phyloP scores from a whole-genome alignment of 495 filamentous ascomycete genomes.

The Terfezia boudieri region DNA sequence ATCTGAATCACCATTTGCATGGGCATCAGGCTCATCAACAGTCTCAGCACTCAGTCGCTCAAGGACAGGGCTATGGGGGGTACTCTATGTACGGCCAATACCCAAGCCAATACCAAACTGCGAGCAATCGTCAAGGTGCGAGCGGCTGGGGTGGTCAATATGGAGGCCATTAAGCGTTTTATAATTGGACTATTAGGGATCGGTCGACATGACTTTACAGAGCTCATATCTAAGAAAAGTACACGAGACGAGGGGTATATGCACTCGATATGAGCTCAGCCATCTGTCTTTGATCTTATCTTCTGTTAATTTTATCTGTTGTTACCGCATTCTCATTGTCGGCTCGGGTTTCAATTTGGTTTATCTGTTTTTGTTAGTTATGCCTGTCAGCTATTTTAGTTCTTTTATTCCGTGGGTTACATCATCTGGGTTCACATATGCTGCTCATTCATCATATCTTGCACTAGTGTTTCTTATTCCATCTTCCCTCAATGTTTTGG shows the following conservation, averaged over 20 bases:
- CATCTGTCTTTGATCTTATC: neutral
- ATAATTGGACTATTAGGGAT: neutral
- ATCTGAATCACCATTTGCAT: conserved; percentile 17
- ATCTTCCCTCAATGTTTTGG: conserved; percentile 13
- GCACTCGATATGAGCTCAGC: neutral
- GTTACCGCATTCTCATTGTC: conserved; percentile 12
- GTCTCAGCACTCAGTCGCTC: conserved; percentile 12
- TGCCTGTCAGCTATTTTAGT: neutral
- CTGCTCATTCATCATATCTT: neutral
- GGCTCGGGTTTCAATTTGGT: neutral
- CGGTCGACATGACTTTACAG: neutral
- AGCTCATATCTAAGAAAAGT: neutral
- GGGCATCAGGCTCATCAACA: conserved; percentile 8
- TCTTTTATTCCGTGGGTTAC: neutral
- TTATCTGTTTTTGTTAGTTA: neutral
- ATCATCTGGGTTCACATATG: neutral
- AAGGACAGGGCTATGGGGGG: conserved; percentile 11
- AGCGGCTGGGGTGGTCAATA: conserved; percentile 5
- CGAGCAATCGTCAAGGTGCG: conserved; percentile 7
- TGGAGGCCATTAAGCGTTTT: conserved; percentile 2
- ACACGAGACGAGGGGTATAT: neutral
- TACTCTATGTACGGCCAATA: conserved; percentile 18
- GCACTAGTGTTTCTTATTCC: conserved; percentile 12
- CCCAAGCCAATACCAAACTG: conserved; percentile 12
- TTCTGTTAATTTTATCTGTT: conserved; percentile 6